Evolutionary conservation across 805 yeast species (phyloP).

Genomic region (Hagleromyces aurorensis): DNA sequence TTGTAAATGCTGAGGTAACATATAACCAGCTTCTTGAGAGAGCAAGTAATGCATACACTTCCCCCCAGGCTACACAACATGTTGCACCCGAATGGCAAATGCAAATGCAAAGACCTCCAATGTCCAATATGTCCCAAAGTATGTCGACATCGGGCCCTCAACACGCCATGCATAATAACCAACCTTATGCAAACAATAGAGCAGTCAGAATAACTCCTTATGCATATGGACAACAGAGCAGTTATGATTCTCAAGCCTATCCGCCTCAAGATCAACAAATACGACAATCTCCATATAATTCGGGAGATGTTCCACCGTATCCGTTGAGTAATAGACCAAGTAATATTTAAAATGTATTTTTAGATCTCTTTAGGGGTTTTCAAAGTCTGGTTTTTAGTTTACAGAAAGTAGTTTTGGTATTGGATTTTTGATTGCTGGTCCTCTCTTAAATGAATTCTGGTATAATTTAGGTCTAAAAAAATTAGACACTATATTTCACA

Average conservation of each 20-base stretch:
- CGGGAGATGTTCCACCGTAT: slow-evolving; percentile 4
- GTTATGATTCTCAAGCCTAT: too few relatives aligned
- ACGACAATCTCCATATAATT: not conserved
- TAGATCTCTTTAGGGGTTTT: too few relatives aligned
- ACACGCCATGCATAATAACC: not conserved
- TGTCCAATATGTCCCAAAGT: slow-evolving; percentile 1
- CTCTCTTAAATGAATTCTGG: too few relatives aligned
- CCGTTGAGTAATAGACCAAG: slow-evolving; percentile 16
- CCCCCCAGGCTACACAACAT: slow-evolving; percentile 4
- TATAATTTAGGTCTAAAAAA: too few relatives aligned
- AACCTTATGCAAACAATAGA: too few relatives aligned
- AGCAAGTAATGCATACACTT: slow-evolving; percentile 26
- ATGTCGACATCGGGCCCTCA: not conserved
- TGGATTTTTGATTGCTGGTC: too few relatives aligned
- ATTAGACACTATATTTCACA: too few relatives aligned
- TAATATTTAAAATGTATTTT: too few relatives aligned
- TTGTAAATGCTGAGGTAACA: slow-evolving; percentile 56
- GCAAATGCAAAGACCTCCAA: slow-evolving; percentile 6
- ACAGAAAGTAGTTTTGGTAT: too few relatives aligned
- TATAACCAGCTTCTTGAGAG: slow-evolving; percentile 66
- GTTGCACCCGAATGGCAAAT: slow-evolving; percentile 4
- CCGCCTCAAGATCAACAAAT: not conserved
- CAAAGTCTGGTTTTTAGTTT: too few relatives aligned
- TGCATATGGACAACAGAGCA: too few relatives aligned
- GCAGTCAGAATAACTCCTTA: too few relatives aligned